Evolutionary conservation across 2,329 filamentous ascomycete species (phyloP), one percentile per base, ranked within the genome.

Genomic region (Clonostachys solani): DNA sequence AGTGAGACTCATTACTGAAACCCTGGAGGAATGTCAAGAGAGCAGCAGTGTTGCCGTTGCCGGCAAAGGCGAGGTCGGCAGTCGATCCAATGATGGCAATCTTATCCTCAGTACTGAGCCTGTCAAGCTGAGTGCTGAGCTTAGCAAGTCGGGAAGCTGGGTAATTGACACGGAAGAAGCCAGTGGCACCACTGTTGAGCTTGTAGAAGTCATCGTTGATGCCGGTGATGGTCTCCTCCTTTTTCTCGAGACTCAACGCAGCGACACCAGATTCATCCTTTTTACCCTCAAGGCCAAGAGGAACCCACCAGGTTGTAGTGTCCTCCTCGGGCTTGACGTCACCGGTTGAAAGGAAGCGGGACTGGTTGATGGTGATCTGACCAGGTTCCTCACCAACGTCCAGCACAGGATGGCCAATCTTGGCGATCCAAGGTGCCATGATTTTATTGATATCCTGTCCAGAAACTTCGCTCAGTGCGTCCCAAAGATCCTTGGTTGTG

Each of bases 391-490:
- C 94, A 18, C 86, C 78, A 15, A 97, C 81, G 3, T 88, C 95
- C 17, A 99, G 71, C 13, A 97, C 84, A 1, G 94, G 94, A 68
- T 96, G 95, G 2, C 94, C 94, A 55, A 97, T 95, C 71, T 92
- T 94, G 57, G 86, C 84, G 61, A 97, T 96, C 94, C 94, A 99
- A 16, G 87, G 84, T 54, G 89, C 78, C 92, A 99, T 99, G 61
- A 97, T 86, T 43, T 77, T 75, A 54, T 86, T 84, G 35, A 99
- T 87, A 60, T 97, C 88, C 63, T 89, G 83, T 34, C 89, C 90
- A 9, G 92, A 96, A 5, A 88, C 90, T 58, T 95, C 83, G 62
- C 86, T 89, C 43, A 99, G 75, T 9, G 92, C 90, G 49, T 83
- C 78, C 94, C 94, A 99, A 4, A 99, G 78, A 56, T 95, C 92